phyloP scores from a whole-genome alignment of 2,329 filamentous ascomycete genomes.

The Bipolaris zeicola region DNA sequence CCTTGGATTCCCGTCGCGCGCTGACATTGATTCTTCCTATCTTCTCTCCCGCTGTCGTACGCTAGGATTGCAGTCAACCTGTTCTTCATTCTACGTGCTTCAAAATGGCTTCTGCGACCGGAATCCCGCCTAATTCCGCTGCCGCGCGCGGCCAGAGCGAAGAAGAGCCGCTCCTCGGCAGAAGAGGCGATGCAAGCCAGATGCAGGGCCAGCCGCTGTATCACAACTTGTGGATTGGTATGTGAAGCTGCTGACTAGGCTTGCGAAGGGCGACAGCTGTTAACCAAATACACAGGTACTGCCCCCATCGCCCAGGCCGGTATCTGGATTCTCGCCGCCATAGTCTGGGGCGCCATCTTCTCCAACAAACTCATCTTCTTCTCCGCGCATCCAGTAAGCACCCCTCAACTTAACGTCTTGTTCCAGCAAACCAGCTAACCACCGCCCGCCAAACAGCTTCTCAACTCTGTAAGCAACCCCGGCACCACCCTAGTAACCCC shows the following conservation, averaged over 20 bases:
- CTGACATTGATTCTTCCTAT: background rate
- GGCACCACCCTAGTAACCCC: constrained; percentile 13
- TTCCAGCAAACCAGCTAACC: constrained; percentile 11
- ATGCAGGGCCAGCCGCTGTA: constrained; percentile 66
- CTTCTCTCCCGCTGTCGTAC: background rate
- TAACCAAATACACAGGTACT: constrained; percentile 65
- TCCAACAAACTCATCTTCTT: constrained; percentile 76
- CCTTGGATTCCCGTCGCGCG: constrained; percentile 10
- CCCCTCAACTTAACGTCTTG: background rate
- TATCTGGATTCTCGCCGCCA: constrained; percentile 72
- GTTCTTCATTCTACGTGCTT: background rate
- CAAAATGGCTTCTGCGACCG: constrained; percentile 71
- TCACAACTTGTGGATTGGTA: constrained; percentile 77
- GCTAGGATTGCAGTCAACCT: background rate
- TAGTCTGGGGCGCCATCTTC: constrained; percentile 81
- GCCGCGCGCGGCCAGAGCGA: constrained; percentile 54
- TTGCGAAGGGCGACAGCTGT: background rate
- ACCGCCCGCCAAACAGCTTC: constrained; percentile 45
- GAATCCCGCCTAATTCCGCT: constrained; percentile 61
- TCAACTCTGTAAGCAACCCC: constrained; percentile 54
- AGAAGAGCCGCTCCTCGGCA: constrained; percentile 72
- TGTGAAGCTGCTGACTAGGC: constrained; percentile 23
- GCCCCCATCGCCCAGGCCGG: constrained; percentile 81
- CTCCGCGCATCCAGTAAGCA: constrained; percentile 79
- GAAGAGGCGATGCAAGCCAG: constrained; percentile 75